Base-by-base conservation (phyloP, 164 flowering plant species). In the Magnolia changhungtana region DNA sequence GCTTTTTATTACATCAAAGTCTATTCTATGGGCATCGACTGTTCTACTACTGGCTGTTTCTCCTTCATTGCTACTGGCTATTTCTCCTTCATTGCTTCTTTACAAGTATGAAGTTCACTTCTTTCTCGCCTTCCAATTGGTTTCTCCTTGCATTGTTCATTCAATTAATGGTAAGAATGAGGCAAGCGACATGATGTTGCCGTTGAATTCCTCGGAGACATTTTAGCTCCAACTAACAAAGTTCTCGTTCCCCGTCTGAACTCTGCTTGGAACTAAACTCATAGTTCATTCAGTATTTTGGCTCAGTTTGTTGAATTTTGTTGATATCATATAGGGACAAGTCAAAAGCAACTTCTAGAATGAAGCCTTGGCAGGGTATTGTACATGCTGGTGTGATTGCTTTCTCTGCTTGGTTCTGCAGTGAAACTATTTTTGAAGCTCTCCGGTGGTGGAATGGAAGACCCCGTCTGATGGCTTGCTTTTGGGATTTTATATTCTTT, bases 391-490 rank as follows among this genome's bases (percentile, higher is more conserved):
- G 79, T 66, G 91, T 94, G 69, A 91, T 96, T 83, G 90, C 92
- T 73, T 70, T 96, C 65, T 86, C 98, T 10, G 93, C 94, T 31
- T 96, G 97, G 98, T 84, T 96, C 82, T 96, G 90, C 77, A 90
- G 97, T 66, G 98, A 92, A 83, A 87, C 99, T 27, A 89, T 96
- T 75, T 94, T 94, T 85, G 99, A 96, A 84, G 97, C 94, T 78
- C 90, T 96, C 49, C 97, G 91, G 72, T 94, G 98, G 98, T 94
- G 97, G 98, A 73, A 88, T 82, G 99, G 99, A 37, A 91, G 93
- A 83, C 78, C 95, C 98, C 99, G 72, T 90, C 99, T 77, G 94
- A 94, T 84, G 91, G 97, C 73, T 83, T 94, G 69, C 92, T 96
- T 77, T 74, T 96, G 80, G 99, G 99, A 67, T 90, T 80, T 79